Percentiles rank a stretch among this genome's conserved stretches.
Conservation (phyloP, 768 basidiomycete genomes). For the Mycena filopes region DNA sequence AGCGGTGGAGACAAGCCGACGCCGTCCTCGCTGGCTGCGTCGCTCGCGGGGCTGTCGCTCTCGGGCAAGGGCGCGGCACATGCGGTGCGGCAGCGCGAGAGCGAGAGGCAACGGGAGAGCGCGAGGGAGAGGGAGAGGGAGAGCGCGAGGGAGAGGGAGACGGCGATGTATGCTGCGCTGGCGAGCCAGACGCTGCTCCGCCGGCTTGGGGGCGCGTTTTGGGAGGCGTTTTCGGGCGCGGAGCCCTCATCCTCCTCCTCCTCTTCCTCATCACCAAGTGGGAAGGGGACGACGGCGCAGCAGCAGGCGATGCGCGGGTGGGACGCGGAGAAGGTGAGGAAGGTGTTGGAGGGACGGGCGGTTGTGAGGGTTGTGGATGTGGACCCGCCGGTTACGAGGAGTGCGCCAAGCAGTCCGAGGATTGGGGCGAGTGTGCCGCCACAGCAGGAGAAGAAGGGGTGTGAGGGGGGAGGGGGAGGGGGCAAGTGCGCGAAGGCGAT, state of each 20-base stretch:
- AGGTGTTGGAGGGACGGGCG: constrained; percentile 85
- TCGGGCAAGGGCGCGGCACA: constrained; percentile 58
- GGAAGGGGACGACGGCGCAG: constrained; percentile 10
- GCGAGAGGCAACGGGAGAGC: constrained; percentile 30
- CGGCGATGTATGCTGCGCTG: constrained; percentile 74
- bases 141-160: constrained; percentile 51
- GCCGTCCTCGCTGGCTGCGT: constrained; percentile 11
- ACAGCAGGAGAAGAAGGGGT: constrained; percentile 25
- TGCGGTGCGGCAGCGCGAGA: constrained; percentile 27
- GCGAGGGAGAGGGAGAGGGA: constrained; percentile 39
- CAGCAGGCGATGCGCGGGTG: constrained; percentile 48
- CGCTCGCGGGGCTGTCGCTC: constrained; percentile 40
- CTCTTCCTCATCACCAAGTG: constrained; percentile 18
- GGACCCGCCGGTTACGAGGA: constrained; percentile 47
- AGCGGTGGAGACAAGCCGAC: too few species aligned
- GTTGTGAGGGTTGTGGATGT: constrained; percentile 84
- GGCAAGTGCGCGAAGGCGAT: too few species aligned
- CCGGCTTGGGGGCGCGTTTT: constrained; percentile 81
- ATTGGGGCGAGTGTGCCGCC: constrained; percentile 9
- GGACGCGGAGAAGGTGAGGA: constrained; percentile 85
- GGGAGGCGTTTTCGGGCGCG: constrained; percentile 86
- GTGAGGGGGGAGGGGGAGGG: constrained; percentile 31
- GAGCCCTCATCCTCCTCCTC: constrained; percentile 41
- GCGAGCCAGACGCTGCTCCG: constrained; percentile 81
- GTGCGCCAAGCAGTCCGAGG: neutral